Evolutionary conservation across 106 monocot species (phyloP), one percentile per base, ranked within the genome.

Genomic region (Cymbidium sinense): DNA sequence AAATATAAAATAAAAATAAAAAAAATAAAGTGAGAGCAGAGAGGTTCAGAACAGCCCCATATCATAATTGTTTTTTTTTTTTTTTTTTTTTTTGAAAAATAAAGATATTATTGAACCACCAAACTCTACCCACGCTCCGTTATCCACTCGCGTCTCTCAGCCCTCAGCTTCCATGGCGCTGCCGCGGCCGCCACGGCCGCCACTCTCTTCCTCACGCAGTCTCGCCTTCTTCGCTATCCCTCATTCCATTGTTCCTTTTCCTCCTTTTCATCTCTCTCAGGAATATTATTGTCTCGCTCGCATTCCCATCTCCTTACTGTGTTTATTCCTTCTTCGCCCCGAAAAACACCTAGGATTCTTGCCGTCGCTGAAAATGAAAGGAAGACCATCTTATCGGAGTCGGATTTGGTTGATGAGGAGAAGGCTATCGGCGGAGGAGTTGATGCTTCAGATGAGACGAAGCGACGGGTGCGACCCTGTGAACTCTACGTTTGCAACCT

Each of bases 401-500:
- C 25, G 73, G 73, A 73, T n/a, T 39, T 27, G 20, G 65, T 74
- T 2, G 79, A 70, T n/a, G 75, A 67, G 5, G 89, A 89, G 70
- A 76, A 75, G 29, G 74, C 37, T 17, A 31, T 69, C 36, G 64
- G 23, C 13, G 78, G 36, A 29, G 69, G 27, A 20, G 79, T 34
- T 30, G 44, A 27, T 2, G 88, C 4, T 33, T 6, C 50, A 11
- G 77, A 75, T 17, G 82, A 79, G 77, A 35, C 21, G 27, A 85
- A 52, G 74, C 34, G 43, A 12, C 75, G 64, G 62, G 76, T 19
- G 18, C 73, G 84, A 34, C 92, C 95, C n/a, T 88, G 86, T 76
- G 92, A 92, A 84, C 88, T 95, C 33, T 95, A 90, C 80, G 85
- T 90, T 15, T 92, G 92, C 78, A 95, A 95, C 73, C 75, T 95